A percentile compares a stretch with the other conserved stretches of the same genome.
Conservation (phyloP, 2,329 filamentous ascomycete species). For the Fusarium nelsonii region DNA sequence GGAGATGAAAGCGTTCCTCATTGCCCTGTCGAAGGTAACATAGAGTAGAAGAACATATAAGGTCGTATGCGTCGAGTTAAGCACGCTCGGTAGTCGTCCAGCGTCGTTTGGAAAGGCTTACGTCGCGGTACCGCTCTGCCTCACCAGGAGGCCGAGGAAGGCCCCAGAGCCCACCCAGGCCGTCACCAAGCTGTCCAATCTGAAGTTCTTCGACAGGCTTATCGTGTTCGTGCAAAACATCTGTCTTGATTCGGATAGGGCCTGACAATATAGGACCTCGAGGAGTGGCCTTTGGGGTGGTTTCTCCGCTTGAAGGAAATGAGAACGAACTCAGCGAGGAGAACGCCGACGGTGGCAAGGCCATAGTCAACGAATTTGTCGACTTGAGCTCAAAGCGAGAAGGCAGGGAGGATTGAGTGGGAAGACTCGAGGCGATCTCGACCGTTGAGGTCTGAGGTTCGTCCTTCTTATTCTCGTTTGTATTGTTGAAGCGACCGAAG, state of each 20-base stretch:
- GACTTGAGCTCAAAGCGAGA: conserved; percentile 40
- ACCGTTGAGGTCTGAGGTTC: background rate
- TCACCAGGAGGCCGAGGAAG: conserved; percentile 59
- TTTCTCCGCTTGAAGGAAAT: conserved; percentile 34
- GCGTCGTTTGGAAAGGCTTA: conserved; percentile 62
- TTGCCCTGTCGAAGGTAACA: conserved; percentile 25
- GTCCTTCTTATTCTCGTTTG: conserved; percentile 32
- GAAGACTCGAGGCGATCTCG: conserved; percentile 22
- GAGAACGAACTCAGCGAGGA: conserved; percentile 40
- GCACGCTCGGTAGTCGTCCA: conserved; percentile 68
- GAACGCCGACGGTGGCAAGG: conserved; percentile 41
- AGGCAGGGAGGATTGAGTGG: conserved; percentile 21
- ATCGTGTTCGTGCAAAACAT: conserved; percentile 46
- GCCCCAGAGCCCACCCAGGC: conserved; percentile 60
- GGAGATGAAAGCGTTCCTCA: conserved; percentile 23
- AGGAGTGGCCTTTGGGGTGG: conserved; percentile 38
- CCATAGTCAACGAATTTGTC: conserved; percentile 33
- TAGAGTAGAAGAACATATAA: conserved; percentile 18
- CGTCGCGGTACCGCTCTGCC: conserved; percentile 61
- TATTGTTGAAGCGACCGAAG: conserved; percentile 57
- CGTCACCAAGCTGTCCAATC: conserved; percentile 54
- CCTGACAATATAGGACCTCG: conserved; percentile 51
- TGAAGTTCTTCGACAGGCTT: conserved; percentile 51
- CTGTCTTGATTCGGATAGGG: conserved; percentile 54
- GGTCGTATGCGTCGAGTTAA: conserved; percentile 16